Evolutionary conservation across 306 rosid genomes (phyloP), one percentile per base, ranked within the genome.

Genomic region (Sophora flavescens): DNA sequence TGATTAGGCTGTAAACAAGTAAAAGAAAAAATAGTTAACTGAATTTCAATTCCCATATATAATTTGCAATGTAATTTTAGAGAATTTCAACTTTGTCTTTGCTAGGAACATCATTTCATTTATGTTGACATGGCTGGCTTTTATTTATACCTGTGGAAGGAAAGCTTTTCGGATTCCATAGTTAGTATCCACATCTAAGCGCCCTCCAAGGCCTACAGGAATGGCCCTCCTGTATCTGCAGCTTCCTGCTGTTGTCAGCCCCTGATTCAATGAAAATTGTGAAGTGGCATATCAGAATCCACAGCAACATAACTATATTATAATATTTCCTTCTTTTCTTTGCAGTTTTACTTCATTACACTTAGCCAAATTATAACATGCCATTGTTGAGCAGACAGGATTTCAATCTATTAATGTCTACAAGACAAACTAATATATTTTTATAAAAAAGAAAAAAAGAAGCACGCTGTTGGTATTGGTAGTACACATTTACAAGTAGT

Each of bases 181-280:
- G 52, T 95, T 95, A 12, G 95, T 1, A 84, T 95, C 93, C 8
- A 91, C 64, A 69, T 92, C 97, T 56, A 95, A 81, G n/a, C 96
- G 88, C n/a, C 98, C 98, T 75, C 97, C 84, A 41, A 70, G 63
- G 0, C 98, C 97, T 2, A 81, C 13, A 1, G 98, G 98, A 86
- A 95, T 89, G 52, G 88, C 84, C 22, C 68, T 88, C 69, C 93
- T 90, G 74, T 95, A 95, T 82, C 93, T 89, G 63, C 97, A 92
- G 47, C 77, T 83, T 16, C 97, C 97, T 2, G 72, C 70, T 11
- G 98, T 95, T 70, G 88, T 79, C 73, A 79, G 68, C 16, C 91
- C 96, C 98, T 93, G 91, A 35, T 50, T 69, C 61, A 51, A 6
- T 52, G 7, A 52, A 63, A 51, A 6, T n/a, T n/a, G n/a, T 52